Base-by-base conservation (phyloP, 306 rosid species). In the Echinosophora koreensis region DNA sequence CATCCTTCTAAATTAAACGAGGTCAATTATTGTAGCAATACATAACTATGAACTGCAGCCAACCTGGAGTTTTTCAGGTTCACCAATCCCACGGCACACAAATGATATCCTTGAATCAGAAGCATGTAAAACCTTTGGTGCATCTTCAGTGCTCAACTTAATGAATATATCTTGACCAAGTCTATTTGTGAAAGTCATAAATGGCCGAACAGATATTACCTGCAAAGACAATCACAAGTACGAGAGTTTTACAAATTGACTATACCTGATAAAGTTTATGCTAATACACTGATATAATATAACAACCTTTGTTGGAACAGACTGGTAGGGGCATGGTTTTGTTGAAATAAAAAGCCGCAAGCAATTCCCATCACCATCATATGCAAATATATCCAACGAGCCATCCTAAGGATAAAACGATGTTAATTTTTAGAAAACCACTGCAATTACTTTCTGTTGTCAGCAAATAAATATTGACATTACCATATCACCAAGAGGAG, bases 161-260 rank as follows among this genome's bases (percentile, higher is more conserved):
- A 95, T 78, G 77, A 77, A 86, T 80, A 92, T 77, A 78, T 92
- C 92, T 75, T 71, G 89, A 82, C 99, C 99, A 87, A 91, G 73
- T 83, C 99, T 91, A 81, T 95, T 95, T 66, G 99, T 95, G 84
- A 95, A 90, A 66, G 97, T 95, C 92, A 92, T 88, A 80, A 79
- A 95, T 51, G 99, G 97, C 38, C 97, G 93, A 77, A 95, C 73
- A 58, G 88, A 84, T 47, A 95, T 88, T 27, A 95, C 90, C 99
- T 95, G 87, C 39, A 82, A 84, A 61, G 42, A 76, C 38, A 65
- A 34, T 59, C 5, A 16, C 2, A 69, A 82, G 69, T 73, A 58
- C 5, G 22, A 47, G 32, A 73, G 39, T 6, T 77, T 61, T 30
- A 63, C 49, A 66, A 67, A 76, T 32, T 8, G 27, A 69, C 39